Percentiles rank a stretch among this genome's conserved stretches.
Conservation (phyloP, 768 basidiomycete genomes). For the Megacollybia marginata region DNA sequence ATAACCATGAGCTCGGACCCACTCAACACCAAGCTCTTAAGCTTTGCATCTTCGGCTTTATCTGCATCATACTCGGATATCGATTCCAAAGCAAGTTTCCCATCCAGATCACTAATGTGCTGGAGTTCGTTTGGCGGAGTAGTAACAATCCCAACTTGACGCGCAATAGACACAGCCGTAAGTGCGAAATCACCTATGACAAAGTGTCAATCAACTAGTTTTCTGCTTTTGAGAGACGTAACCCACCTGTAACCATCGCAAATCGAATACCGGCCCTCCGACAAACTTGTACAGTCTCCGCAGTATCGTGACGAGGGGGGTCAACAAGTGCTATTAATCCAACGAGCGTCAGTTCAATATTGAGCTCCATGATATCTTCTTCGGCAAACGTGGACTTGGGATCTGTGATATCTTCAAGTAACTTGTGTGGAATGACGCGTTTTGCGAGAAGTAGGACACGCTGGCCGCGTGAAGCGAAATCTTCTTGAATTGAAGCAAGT, state of each 20-base stretch:
- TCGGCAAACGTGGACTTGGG: background rate
- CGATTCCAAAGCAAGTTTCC: background rate
- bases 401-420: background rate
- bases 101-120: slow-evolving; percentile 5
- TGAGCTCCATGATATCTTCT: background rate
- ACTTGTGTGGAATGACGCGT: background rate
- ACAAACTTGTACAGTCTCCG: slow-evolving; percentile 41
- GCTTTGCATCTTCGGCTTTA: background rate
- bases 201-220: background rate
- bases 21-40: slow-evolving; percentile 34
- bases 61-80: background rate
- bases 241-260: slow-evolving; percentile 53
- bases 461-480: background rate
- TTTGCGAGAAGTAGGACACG: background rate
- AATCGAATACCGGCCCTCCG: slow-evolving; percentile 54
- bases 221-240: background rate
- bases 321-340: slow-evolving; percentile 49
- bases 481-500: background rate
- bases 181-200: slow-evolving; percentile 43
- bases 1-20: slow-evolving; percentile 31
- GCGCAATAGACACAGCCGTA: slow-evolving; percentile 57
- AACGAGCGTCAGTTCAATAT: background rate
- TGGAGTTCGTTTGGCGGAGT: slow-evolving; percentile 25
- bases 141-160: slow-evolving; percentile 52
- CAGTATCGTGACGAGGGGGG: slow-evolving; percentile 49